Conservation (phyloP, 257 asterid genomes). For the Verbascum thapsus region DNA sequence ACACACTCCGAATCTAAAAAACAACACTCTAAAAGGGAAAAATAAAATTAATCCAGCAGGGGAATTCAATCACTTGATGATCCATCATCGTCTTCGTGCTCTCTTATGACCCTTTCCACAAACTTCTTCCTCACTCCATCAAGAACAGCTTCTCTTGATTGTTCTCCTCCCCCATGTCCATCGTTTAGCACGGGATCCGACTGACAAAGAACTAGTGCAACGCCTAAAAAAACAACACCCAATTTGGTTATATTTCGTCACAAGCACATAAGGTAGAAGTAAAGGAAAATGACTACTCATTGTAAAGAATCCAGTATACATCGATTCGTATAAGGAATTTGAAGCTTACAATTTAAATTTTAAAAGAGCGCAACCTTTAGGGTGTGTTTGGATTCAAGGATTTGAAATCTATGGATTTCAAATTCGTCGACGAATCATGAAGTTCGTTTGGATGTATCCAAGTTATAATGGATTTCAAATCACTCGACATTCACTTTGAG, state of each 20-base stretch:
- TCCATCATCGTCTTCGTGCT: conserved; percentile 79
- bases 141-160: conserved; percentile 73
- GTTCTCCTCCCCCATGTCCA: conserved; percentile 75
- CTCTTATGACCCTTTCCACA: conserved; percentile 77
- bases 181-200: conserved; percentile 87
- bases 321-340: not conserved
- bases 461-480: too few species aligned
- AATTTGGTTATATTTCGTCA: conserved; percentile 7
- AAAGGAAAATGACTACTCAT: not conserved
- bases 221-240: conserved; percentile 52
- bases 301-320: not conserved
- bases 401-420: too few species aligned
- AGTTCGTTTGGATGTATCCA: too few species aligned
- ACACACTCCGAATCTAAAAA: conserved; percentile 9
- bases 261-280: conserved; percentile 1
- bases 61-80: conserved; percentile 67
- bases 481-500: too few species aligned
- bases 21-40: not conserved
- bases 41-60: not conserved
- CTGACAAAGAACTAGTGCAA: conserved; percentile 81
- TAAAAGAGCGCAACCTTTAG: too few species aligned
- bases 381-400: too few species aligned
- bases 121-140: conserved; percentile 81
- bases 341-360: not conserved
- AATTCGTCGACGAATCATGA: too few species aligned